Conservation (phyloP, 2,329 filamentous ascomycete genomes). For the Sclerotinia sclerotiorum region DNA sequence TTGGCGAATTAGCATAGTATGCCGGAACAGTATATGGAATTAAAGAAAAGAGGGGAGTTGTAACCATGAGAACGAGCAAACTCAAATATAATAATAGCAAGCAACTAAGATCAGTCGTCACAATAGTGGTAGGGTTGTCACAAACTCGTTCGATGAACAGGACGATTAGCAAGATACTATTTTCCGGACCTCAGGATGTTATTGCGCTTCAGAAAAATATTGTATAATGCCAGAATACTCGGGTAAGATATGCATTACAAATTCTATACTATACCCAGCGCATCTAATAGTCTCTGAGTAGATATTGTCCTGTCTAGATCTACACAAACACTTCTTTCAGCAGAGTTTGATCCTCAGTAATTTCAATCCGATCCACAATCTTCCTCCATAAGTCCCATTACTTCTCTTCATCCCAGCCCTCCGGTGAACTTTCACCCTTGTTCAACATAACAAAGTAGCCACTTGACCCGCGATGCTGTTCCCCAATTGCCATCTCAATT, state of each 20-base stretch:
- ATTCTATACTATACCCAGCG: background rate
- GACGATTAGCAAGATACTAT: background rate
- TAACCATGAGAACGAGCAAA: too few relatives aligned
- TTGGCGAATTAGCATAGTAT: too few relatives aligned
- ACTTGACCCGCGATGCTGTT: background rate
- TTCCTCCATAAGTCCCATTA: slow-evolving; percentile 11
- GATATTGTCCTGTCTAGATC: background rate
- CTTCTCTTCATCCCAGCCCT: slow-evolving; percentile 5
- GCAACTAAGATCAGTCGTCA: too few relatives aligned
- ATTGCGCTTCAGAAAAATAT: background rate
- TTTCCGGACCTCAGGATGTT: background rate
- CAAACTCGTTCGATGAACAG: too few relatives aligned
- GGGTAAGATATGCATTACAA: background rate
- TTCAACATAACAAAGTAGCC: slow-evolving; percentile 1
- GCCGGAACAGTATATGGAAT: too few relatives aligned
- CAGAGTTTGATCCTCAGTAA: background rate
- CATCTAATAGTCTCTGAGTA: too few relatives aligned
- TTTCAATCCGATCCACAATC: slow-evolving; percentile 4
- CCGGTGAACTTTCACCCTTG: slow-evolving; percentile 3
- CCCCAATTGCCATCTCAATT: slow-evolving; percentile 5
- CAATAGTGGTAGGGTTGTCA: too few relatives aligned
- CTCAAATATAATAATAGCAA: too few relatives aligned
- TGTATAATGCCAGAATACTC: background rate
- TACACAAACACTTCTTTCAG: background rate
- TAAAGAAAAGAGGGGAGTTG: too few relatives aligned